Conservation (phyloP, 495 filamentous ascomycete genomes). For the Aspergillus bridgeri region DNA sequence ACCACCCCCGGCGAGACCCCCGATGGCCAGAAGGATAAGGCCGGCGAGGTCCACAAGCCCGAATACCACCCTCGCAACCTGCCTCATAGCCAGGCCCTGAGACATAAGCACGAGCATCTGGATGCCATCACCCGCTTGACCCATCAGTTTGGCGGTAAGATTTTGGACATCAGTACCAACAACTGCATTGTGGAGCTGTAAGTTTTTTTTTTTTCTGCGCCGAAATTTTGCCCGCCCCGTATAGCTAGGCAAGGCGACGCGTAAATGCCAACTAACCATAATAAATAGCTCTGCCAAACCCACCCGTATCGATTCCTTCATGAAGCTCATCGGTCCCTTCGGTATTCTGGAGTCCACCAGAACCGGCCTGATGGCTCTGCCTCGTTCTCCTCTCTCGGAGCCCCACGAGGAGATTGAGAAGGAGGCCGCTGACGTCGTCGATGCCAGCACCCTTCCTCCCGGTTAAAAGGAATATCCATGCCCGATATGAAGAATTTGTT, state of each 20-base stretch:
- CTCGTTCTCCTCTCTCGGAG: conserved; percentile 81
- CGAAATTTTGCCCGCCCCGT: not conserved
- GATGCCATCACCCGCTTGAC: conserved; percentile 91
- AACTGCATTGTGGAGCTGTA: conserved; percentile 98
- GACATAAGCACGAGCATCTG: conserved; percentile 96
- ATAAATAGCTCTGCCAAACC: conserved; percentile 80
- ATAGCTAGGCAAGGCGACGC: not conserved
- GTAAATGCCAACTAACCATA: not conserved
- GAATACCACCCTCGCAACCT: conserved; percentile 82
- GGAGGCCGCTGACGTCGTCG: conserved; percentile 89
- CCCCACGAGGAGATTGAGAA: conserved; percentile 67
- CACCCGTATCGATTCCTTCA: conserved; percentile 89
- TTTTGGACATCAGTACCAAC: conserved; percentile 94
- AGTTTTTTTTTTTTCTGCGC: conserved; percentile 31
- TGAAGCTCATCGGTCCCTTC: conserved; percentile 94
- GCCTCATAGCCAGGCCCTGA: conserved; percentile 78
- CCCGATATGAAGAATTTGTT: conserved; percentile 9
- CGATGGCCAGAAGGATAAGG: conserved; percentile 30
- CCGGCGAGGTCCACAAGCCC: conserved; percentile 30
- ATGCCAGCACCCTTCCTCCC: conserved; percentile 86
- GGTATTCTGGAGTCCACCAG: conserved; percentile 93
- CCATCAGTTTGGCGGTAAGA: conserved; percentile 96
- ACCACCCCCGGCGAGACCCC: conserved; percentile 41
- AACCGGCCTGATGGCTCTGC: conserved; percentile 94
- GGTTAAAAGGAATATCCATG: conserved; percentile 54